Evolutionary conservation across 345 rosid species (phyloP), one percentile per base, ranked within the genome.

Genomic region (Clarkia xantiana): DNA sequence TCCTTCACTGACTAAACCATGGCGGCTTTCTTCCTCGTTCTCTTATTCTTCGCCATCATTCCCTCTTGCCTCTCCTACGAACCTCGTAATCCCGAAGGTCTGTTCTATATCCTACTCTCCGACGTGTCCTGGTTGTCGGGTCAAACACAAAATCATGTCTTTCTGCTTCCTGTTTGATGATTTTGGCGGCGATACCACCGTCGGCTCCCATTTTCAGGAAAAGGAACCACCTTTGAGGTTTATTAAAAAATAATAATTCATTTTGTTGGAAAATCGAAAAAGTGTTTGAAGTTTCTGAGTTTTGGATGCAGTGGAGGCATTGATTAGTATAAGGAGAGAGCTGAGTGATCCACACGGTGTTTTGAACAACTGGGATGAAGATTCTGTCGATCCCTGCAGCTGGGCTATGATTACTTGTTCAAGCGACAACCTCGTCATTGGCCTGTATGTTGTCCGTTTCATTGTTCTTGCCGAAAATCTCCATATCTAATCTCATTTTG

Each of bases 391-490:
- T 76, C 97, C 97, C 22, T 89, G 97, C 61, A 89, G 94, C 53
- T 89, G 97, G 97, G 85, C 94, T 15, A 80, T 89, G 95, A 66
- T 89, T 67, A 69, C 84, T 72, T 89, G 95, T 51, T 89, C 95
- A 36, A 9, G 74, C 14, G 97, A 78, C 41, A 85, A 81, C 58
- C 90, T 85, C 52, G 94, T 85, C 38, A 68, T 54, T 61, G 84
- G 84, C 78, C 48, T 89, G 97, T 89, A 53, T 45, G 95, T 42
- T 54, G 22, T 18, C 36, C 29, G 29, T 23, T 45, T 16, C 9
- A 17, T 10, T 20, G 8, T 38, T 16, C 23, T 19, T 23, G 17
- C 39, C 20, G 18, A 22, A 12, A 48, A 1, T 29, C 6, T 14
- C 42, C 3, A 11, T 4, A 9, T 18, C 12, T 44, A 17, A 52